These are phyloP conservation scores for Luvunga scandens DNA, from an alignment of 345 rosid species.

Conservation along the genomic window DNA sequence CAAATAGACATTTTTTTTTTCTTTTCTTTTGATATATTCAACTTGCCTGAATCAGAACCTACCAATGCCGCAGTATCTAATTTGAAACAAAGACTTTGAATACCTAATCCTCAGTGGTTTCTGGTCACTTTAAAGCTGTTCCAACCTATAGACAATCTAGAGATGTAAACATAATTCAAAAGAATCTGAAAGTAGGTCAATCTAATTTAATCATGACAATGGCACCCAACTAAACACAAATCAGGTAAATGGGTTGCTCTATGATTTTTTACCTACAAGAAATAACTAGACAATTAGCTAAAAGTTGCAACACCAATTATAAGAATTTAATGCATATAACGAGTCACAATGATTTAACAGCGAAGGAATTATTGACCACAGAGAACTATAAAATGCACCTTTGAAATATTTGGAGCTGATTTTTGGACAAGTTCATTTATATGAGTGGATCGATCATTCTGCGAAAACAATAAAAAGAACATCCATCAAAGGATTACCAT, in stretches of 20 bases:
- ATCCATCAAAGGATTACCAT: not conserved
- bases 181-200: not conserved
- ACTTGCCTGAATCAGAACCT: not conserved
- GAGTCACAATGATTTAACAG: not conserved
- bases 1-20: not conserved
- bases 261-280: not conserved
- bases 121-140: not conserved
- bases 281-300: not conserved
- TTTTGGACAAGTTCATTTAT: slow-evolving; percentile 43
- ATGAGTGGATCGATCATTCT: slow-evolving; percentile 49
- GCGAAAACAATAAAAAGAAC: slow-evolving; percentile 18
- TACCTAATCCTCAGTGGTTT: not conserved
- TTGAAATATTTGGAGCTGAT: slow-evolving; percentile 47
- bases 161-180: not conserved
- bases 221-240: not conserved
- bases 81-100: not conserved
- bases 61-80: not conserved
- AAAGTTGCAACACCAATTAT: not conserved
- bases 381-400: slow-evolving; percentile 39
- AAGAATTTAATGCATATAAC: not conserved
- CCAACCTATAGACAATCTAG: not conserved
- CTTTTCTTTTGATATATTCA: not conserved
- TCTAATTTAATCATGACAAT: not conserved
- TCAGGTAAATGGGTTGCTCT: not conserved
- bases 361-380: not conserved